Base-by-base conservation (phyloP, 371 early-diverging fungal genomes). In the Mucor sp. region DNA sequence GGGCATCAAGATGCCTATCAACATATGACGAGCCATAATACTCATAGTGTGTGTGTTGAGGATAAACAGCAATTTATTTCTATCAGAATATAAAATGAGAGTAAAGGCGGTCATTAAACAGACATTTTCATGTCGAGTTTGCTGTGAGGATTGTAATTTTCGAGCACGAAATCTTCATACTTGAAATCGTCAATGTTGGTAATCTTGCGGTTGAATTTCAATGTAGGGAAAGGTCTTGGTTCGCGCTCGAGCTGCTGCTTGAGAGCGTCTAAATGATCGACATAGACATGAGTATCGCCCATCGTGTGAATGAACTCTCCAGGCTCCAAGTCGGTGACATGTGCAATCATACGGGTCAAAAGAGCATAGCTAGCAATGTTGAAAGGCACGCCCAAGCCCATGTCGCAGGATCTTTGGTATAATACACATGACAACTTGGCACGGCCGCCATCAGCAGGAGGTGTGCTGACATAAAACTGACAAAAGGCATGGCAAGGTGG, bases 361-460 rank as follows among this genome's bases (percentile, higher is more conserved):
- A 99, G 76, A 1, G 99, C 93, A 76, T 99, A 99, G 15, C 94
- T 94, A 14, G 99, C 99, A 78, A 99, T 99, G 77, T 99, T 99
- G 85, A 99, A 99, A 1, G 99, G 99, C 5, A 99, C 98, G 21
- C 99, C 99, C 32, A 99, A 85, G 0, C 99, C 99, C 85, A 99
- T 89, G 80, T 99, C 99, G 76, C 97, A 97, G 1, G 99, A 99
- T 1, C 99, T 88, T 78, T 99, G 99, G 84, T 99, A 99, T 55
- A 99, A 82, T 56, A 94, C 94, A 82, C 99, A 99, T 6, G 94
- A 97, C 23, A 99, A 83, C 21, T 74, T 76, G 6, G 80, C 77
- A 21, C 77, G 77, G 0, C 85, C 87, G 15, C 81, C 74, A 27
- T 71, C 71, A 6, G 76, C 68, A 12, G 83, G 75, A 2, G 87